Evolutionary conservation across 169 alveolate genomes (phyloP), one percentile per base, ranked within the genome.

Genomic region (Eimeria acervulina): DNA sequence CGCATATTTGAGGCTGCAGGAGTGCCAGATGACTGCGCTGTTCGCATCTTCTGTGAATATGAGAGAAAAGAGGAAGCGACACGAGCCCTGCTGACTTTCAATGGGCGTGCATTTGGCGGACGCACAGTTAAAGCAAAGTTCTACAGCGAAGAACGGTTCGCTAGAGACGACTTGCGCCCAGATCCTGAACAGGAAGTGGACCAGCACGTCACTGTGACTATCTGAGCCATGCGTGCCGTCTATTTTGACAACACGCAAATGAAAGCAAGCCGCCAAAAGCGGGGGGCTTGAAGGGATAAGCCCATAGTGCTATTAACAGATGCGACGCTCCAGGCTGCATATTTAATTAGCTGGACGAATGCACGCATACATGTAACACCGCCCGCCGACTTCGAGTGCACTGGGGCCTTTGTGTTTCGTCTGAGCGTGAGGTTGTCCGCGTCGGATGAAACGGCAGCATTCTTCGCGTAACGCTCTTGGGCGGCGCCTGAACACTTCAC

Each of bases 101-200:
- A 96, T 44, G 98, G 97, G 51, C 97, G 97, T 85, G 97, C 96
- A 38, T 97, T 97, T 80, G 97, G 97, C 38, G 98, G 98, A 38
- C 96, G 98, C 81, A 92, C 96, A 92, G 98, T 97, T 36, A 96
- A 93, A 74, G 98, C 97, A 38, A 70, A 83, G 47, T 97, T 97
- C 76, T 97, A 91, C 76, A 80, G 95, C 59, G 97, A 97, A 51
- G 95, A 97, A 33, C 87, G 96, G 63, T 95, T 85, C 81, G 81
- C 72, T 13, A 88, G 70, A 51, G 94, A 66, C 68, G 97, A 95
- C 61, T 90, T 95, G 26, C 90, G 76, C 59, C 96, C 96, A 23
- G 90, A 89, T 47, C 91, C 95, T 42, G 96, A 95, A 38, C 95
- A 95, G 74, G 96, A 89, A 61, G 81, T 89, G 23, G 96, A 93